A percentile compares a stretch with the other conserved stretches of the same genome.
These are phyloP conservation scores for Ogataea nakhonphanomensis DNA, from an alignment of 805 yeast species.

Conservation along the genomic window DNA sequence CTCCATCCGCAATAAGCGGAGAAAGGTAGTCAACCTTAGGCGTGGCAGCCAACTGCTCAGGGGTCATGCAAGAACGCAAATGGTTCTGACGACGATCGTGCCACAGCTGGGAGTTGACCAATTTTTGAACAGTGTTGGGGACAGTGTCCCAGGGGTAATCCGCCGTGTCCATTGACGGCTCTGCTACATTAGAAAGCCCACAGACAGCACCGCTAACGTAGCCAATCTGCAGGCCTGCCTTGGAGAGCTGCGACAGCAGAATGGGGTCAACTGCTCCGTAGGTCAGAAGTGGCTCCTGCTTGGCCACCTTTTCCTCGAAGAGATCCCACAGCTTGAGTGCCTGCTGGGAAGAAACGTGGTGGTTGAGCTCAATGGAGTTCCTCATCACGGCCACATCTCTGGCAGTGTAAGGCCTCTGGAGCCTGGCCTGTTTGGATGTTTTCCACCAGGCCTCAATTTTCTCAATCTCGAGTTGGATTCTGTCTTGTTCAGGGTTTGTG, in stretches of 20 bases:
- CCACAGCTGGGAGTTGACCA: conserved; percentile 55
- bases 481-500: conserved; percentile 10
- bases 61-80: conserved; percentile 15
- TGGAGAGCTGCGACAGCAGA: conserved; percentile 56
- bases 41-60: conserved; percentile 22
- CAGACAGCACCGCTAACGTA: conserved; percentile 64
- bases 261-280: conserved; percentile 62
- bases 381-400: conserved; percentile 49
- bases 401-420: conserved; percentile 51
- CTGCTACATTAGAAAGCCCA: conserved; percentile 56
- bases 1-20: conserved; percentile 66
- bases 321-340: conserved; percentile 43
- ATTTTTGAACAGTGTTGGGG: conserved; percentile 60
- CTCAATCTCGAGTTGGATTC: conserved; percentile 15
- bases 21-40: conserved; percentile 46
- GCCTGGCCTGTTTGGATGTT: conserved; percentile 42
- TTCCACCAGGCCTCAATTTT: conserved; percentile 50
- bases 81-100: conserved; percentile 44
- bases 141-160: conserved; percentile 69
- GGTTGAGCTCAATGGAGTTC: conserved; percentile 43
- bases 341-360: conserved; percentile 52
- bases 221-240: conserved; percentile 46
- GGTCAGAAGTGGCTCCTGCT: conserved; percentile 50
- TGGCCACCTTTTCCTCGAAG: conserved; percentile 39
- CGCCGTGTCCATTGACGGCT: conserved; percentile 65